Evolutionary conservation across 768 basidiomycete species (phyloP).

Genomic region (Amanita rimosa): DNA sequence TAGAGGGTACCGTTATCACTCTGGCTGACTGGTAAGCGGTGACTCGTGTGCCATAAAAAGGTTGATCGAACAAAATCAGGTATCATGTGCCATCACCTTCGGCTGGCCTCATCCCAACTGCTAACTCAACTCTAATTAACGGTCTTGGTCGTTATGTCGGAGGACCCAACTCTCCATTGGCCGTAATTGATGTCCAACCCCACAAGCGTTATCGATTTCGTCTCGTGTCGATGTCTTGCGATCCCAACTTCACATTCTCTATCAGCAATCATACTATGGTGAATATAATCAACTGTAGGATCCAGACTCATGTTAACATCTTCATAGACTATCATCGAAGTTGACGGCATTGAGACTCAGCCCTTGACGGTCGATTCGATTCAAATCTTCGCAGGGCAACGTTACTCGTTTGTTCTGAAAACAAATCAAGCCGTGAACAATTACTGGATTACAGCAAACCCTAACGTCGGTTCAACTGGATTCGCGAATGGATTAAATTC

Average conservation of each 20-base stretch:
- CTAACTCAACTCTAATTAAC: slow-evolving; percentile 40
- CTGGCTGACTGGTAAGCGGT: slow-evolving; percentile 34
- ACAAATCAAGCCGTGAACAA: slow-evolving; percentile 26
- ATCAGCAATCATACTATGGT: slow-evolving; percentile 28
- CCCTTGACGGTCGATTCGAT: slow-evolving; percentile 27
- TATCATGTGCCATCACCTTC: slow-evolving; percentile 21
- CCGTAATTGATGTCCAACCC: slow-evolving; percentile 30
- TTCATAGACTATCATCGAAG: slow-evolving; percentile 26
- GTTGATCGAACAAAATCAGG: slow-evolving; percentile 11
- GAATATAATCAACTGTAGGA: slow-evolving; percentile 4
- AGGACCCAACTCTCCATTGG: slow-evolving; percentile 26
- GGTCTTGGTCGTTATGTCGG: slow-evolving; percentile 34
- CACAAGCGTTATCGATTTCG: slow-evolving; percentile 44
- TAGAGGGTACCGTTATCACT: slow-evolving; percentile 31
- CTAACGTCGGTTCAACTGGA: slow-evolving; percentile 16
- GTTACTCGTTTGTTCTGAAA: slow-evolving; percentile 32
- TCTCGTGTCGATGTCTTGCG: slow-evolving; percentile 39
- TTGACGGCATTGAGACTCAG: slow-evolving; percentile 20
- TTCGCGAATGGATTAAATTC: slow-evolving; percentile 33
- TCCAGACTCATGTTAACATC: not conserved
- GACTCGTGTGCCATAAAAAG: not conserved
- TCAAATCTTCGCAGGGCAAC: slow-evolving; percentile 31
- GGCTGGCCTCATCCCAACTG: slow-evolving; percentile 10
- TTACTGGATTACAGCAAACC: slow-evolving; percentile 33
- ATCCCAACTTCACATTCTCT: slow-evolving; percentile 30